Evolutionary conservation across 2,329 filamentous ascomycete genomes (phyloP), one percentile per base, ranked within the genome.

Genomic region (Aschersonia sp.): DNA sequence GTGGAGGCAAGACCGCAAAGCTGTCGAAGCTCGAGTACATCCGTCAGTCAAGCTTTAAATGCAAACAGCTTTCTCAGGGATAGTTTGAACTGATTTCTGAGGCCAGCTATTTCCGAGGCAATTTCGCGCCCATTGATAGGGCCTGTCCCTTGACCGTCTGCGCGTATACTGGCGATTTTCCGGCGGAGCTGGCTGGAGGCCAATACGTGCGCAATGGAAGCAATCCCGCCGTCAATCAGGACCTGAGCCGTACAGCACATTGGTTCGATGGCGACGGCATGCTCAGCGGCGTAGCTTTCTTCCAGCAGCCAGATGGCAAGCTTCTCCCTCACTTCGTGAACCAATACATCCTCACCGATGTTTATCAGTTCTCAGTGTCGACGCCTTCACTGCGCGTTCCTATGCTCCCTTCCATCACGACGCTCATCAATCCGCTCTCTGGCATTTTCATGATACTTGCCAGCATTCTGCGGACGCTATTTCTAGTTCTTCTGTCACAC

Each of bases 251-350:
- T 9, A 31, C n/a, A 7, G 43, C 43, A 9, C 43, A 44, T 31
- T 44, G 43, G 43, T 44, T 44, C 43, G 43, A 44, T 30, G 43
- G 43, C 43, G 43, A 44, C 43, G 43, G 43, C 29, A 44, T 44
- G 43, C 43, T 44, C 43, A 31, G 43, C 43, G 43, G 43, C 43
- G 43, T 44, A 3, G 43, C 43, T n/a, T 44, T 44, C 43, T 5
- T 44, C 30, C 9, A 5, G 30, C 9, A 6, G n/a, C 40, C 40
- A 10, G 4, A 42, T 28, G 40, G 40, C 6, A 6, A 28, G 6
- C 10, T 42, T n/a, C 10, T 12, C 9, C 40, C 40, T 9, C 40
- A 42, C n/a, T 42, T 42, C 40, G 40, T 28, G 9, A 42, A 42
- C n/a, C 40, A 42, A 28, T 42, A 42, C 40, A n/a, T 42, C n/a